Percentiles rank a stretch among this genome's conserved stretches.
Conservation (phyloP, 2,329 filamentous ascomycete genomes). For the Alternaria gaisen region DNA sequence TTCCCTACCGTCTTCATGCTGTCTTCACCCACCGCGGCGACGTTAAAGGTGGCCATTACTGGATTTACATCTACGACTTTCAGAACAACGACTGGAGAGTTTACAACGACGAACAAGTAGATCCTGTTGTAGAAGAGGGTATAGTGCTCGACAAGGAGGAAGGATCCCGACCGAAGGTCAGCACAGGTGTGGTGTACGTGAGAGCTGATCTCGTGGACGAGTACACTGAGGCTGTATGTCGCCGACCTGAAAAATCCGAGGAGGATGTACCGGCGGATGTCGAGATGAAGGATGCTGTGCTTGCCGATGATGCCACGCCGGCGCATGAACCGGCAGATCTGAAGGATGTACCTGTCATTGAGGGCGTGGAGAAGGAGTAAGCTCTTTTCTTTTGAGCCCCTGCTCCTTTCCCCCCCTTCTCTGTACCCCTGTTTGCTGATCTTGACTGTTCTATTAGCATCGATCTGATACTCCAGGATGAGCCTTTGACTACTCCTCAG, state of each 20-base stretch:
- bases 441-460: neutral
- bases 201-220: constrained; percentile 69
- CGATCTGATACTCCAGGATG: neutral
- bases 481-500: neutral
- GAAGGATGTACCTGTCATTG: constrained; percentile 33
- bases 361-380: constrained; percentile 43
- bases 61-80: constrained; percentile 96
- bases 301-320: constrained; percentile 19
- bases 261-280: neutral
- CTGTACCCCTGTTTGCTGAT: neutral
- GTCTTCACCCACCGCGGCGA: constrained; percentile 89
- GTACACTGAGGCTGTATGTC: constrained; percentile 63
- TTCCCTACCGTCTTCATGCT: constrained; percentile 85
- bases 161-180: constrained; percentile 56
- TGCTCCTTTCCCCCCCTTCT: neutral
- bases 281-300: constrained; percentile 17
- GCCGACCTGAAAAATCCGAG: constrained; percentile 21
- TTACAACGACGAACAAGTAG: constrained; percentile 90
- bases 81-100: constrained; percentile 82
- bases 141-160: constrained; percentile 75
- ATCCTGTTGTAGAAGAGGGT: constrained; percentile 70
- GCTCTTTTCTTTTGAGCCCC: constrained; percentile 13
- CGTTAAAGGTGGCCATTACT: constrained; percentile 79
- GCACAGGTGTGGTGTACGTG: constrained; percentile 81
- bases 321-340: constrained; percentile 13